Conservation (phyloP, 352 stramenopile species). For the Pythium myriotylum region DNA sequence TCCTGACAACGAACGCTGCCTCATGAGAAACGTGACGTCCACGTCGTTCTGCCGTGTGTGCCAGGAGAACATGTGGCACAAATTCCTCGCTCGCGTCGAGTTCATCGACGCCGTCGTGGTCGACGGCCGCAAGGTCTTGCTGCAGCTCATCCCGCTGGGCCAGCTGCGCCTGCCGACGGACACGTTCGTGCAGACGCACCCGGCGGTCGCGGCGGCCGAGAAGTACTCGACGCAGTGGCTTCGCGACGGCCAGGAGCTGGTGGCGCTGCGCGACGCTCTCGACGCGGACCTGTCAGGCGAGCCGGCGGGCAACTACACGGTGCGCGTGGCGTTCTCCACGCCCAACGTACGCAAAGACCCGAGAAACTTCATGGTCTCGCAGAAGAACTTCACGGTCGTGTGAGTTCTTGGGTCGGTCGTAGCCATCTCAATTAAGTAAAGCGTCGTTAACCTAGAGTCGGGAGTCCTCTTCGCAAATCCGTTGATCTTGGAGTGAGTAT, state of each 20-base stretch:
- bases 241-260: slow-evolving; percentile 20
- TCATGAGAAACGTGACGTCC: slow-evolving; percentile 49
- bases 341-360: slow-evolving; percentile 34
- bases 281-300: slow-evolving; percentile 15
- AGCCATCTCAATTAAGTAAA: no score
- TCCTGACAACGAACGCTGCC: slow-evolving; percentile 38
- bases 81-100: slow-evolving; percentile 37
- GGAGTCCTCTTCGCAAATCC: no score
- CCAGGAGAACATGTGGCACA: slow-evolving; percentile 42
- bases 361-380: slow-evolving; percentile 29
- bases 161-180: slow-evolving; percentile 31
- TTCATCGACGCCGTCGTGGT: slow-evolving; percentile 39
- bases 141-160: slow-evolving; percentile 38
- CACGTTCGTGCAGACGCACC: slow-evolving; percentile 32
- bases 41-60: slow-evolving; percentile 39
- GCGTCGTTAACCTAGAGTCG: no score
- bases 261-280: slow-evolving; percentile 20
- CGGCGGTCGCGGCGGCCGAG: slow-evolving; percentile 23
- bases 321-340: slow-evolving; percentile 29
- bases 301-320: slow-evolving; percentile 23
- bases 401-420: no score
- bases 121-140: slow-evolving; percentile 14
- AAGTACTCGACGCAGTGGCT: slow-evolving; percentile 38
- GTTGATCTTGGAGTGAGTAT: no score
- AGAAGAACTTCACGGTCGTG: slow-evolving; percentile 31